Evolutionary conservation across 139 green algal species (phyloP).

Genomic region (Helicosporidium sp.): DNA sequence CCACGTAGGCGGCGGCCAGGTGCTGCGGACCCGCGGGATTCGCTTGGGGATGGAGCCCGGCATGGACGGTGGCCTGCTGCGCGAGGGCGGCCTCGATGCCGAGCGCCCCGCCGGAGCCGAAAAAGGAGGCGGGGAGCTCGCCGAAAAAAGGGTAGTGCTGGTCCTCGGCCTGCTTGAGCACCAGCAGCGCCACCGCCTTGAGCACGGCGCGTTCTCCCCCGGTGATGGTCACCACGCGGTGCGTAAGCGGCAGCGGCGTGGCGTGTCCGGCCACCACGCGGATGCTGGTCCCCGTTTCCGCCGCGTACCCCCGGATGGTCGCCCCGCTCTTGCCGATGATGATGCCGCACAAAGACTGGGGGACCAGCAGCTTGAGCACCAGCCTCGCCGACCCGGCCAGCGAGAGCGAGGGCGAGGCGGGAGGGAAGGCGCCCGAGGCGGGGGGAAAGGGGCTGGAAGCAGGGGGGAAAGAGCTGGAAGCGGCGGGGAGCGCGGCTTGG

Average conservation of each 20-base stretch:
- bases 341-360: conserved; percentile 44
- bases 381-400: conserved; percentile 2
- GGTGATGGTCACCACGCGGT: conserved; percentile 17
- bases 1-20: too few species aligned
- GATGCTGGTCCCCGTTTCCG: conserved; percentile 44
- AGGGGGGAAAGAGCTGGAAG: too few species aligned
- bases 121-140: conserved; percentile 5
- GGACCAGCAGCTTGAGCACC: conserved; percentile 46
- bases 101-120: neutral
- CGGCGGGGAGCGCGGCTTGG: too few species aligned
- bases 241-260: neutral
- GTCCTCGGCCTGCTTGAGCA: conserved; percentile 17
- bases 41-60: neutral
- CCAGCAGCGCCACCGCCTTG: conserved; percentile 12
- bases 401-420: too few species aligned
- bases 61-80: neutral
- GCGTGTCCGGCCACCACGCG: conserved; percentile 2
- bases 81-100: too few species aligned
- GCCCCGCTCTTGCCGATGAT: conserved; percentile 58
- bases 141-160: conserved; percentile 10
- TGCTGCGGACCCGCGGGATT: neutral
- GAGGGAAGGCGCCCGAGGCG: too few species aligned
- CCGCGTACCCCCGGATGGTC: conserved; percentile 46
- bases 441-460: too few species aligned
- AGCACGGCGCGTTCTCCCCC: conserved; percentile 5